phyloP scores from a whole-genome alignment of 2,329 filamentous ascomycete genomes.

The Ambrosiella cleistominuta region DNA sequence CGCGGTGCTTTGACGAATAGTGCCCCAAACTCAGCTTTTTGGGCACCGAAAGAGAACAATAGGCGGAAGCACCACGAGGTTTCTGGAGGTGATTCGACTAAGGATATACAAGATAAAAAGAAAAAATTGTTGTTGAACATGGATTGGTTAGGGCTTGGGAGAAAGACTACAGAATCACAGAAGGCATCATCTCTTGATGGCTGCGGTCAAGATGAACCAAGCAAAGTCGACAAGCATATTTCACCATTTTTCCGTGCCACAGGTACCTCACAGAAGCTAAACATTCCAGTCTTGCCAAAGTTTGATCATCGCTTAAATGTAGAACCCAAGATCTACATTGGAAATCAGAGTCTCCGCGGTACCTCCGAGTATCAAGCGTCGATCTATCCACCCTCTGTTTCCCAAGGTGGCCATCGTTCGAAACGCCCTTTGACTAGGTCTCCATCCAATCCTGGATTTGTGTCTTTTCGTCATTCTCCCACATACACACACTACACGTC shows the following conservation, averaged over 20 bases:
- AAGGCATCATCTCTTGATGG: no score
- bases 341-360: conserved; percentile 8
- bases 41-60: no score
- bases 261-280: neutral
- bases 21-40: no score
- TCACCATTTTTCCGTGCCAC: conserved; percentile 1
- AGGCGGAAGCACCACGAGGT: no score
- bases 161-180: neutral
- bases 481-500: no score
- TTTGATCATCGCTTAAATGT: neutral
- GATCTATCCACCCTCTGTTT: neutral
- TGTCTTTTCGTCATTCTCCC: no score
- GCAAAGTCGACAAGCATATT: neutral
- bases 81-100: no score
- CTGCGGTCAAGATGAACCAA: no score
- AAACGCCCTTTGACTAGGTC: no score
- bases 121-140: neutral
- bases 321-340: conserved; percentile 6
- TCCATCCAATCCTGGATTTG: no score
- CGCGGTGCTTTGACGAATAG: no score
- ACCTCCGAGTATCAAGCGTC: conserved; percentile 1
- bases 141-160: neutral
- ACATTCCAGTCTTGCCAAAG: neutral
- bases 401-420: neutral
- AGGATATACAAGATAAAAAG: neutral